Base-by-base conservation (phyloP, 768 basidiomycete species). In the Guyanaporus albipodus region DNA sequence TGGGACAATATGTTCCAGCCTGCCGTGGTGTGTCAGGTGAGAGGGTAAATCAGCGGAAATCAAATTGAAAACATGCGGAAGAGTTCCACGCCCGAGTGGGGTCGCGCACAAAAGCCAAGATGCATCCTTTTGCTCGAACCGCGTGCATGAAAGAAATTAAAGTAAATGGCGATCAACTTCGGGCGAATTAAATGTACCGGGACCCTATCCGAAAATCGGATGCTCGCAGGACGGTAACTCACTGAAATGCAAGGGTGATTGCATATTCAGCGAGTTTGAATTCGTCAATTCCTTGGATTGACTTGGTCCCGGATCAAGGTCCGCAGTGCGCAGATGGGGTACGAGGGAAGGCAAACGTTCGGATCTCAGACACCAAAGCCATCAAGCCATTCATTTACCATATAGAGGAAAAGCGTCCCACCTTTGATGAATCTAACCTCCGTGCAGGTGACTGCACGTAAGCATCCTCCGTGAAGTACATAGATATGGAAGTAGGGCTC, bases 311-410 rank as follows among this genome's bases (percentile, higher is more conserved):
- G 21, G 18, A 11, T 38, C 40, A 18, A 10, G 38, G n/a, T 44
- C 38, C 38, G 34, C 22, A 17, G 21, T 10, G 15, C 8, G 18
- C 34, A 32, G 33, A 34, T 19, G 36, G 9, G 27, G 22, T 11
- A n/a, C 22, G 17, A 23, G 38, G 22, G 22, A 49, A 18, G 40
- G 38, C 44, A 47, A 18, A 17, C 15, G 22, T 41, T 36, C 50
- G 46, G 54, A 56, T 53, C 54, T 56, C 47, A 46, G 32, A 35
- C 37, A 43, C 21, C 34, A 45, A 29, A 40, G 28, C 17, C 4
- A 10, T 38, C 34, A 12, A n/a, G 48, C 31, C 10, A 44, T 37
- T 40, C 38, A 38, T 56, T 43, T 19, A 8, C 50, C 31, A 35
- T 42, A 50, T 42, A 31, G 31, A 45, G 42, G 11, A 40, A 29